phyloP scores from a whole-genome alignment of 108 stramenopile genomes.

The Skeletonema menzelii region DNA sequence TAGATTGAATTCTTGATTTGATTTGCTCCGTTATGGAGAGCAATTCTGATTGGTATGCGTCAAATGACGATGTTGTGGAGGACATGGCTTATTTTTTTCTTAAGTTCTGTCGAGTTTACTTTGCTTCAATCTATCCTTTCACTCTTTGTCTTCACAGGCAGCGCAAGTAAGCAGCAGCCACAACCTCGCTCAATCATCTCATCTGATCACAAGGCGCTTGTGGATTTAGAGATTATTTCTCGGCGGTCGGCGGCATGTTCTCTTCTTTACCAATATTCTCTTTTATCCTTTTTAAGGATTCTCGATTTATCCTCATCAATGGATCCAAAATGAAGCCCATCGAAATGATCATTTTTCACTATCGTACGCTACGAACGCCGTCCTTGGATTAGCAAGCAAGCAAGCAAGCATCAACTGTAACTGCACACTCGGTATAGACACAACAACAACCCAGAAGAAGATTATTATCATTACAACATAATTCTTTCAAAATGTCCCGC shows the following conservation, averaged over 20 bases:
- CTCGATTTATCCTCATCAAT: background rate
- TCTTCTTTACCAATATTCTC: background rate
- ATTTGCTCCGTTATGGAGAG: background rate
- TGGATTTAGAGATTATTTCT: background rate
- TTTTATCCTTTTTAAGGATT: background rate
- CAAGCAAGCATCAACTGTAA: background rate
- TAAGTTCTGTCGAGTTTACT: background rate
- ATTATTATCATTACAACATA: background rate
- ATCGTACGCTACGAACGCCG: too few species aligned
- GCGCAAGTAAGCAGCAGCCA: too few species aligned
- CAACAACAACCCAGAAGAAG: background rate
- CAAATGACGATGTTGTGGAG: background rate
- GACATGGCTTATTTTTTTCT: background rate
- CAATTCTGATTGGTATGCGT: background rate
- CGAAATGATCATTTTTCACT: background rate
- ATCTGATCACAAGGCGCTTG: too few species aligned
- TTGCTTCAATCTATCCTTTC: background rate
- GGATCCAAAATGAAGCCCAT: background rate
- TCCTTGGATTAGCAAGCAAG: constrained; percentile 1
- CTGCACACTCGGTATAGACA: background rate
- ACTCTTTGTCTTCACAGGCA: background rate
- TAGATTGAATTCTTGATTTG: background rate
- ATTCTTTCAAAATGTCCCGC: constrained; percentile 25
- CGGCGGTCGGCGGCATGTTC: background rate
- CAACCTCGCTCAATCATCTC: too few species aligned